These are phyloP conservation scores for Trebouxia sp. DNA, from an alignment of 139 green algal genomes.

Conservation along the genomic window DNA sequence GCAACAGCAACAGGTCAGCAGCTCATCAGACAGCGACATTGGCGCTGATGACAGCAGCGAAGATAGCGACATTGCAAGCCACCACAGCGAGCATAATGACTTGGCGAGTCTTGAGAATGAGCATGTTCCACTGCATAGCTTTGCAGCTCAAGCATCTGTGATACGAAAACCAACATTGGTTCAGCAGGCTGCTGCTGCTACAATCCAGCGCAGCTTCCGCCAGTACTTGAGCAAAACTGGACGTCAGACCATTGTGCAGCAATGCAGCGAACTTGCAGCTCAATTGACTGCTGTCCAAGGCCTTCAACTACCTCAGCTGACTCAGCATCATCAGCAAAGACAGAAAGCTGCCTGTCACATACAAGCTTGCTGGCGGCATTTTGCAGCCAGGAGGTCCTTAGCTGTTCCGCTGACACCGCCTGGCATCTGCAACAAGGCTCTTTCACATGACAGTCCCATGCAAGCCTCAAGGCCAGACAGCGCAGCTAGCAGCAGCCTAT, in stretches of 20 bases:
- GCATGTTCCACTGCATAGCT: too few species aligned
- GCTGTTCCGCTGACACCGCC: neutral
- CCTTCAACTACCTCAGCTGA: neutral
- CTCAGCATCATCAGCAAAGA: neutral
- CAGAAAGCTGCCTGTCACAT: neutral
- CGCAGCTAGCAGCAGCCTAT: neutral
- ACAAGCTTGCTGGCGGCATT: neutral
- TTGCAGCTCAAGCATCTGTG: too few species aligned
- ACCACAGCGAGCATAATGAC: neutral
- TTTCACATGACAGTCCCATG: neutral
- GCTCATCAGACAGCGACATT: neutral
- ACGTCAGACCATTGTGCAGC: neutral
- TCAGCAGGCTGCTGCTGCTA: constrained; percentile 22
- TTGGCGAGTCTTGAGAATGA: too few species aligned
- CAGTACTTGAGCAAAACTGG: neutral
- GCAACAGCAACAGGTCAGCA: neutral
- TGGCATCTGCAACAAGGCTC: neutral
- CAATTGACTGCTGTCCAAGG: too few species aligned
- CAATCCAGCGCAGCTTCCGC: constrained; percentile 16
- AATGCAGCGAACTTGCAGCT: too few species aligned
- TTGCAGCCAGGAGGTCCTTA: neutral
- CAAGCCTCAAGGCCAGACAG: neutral
- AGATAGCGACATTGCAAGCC: constrained; percentile 1
- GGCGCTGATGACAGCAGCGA: neutral
- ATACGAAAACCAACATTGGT: neutral